phyloP scores from a whole-genome alignment of 23 red algal genomes.

The Gracilaria domingensis region DNA sequence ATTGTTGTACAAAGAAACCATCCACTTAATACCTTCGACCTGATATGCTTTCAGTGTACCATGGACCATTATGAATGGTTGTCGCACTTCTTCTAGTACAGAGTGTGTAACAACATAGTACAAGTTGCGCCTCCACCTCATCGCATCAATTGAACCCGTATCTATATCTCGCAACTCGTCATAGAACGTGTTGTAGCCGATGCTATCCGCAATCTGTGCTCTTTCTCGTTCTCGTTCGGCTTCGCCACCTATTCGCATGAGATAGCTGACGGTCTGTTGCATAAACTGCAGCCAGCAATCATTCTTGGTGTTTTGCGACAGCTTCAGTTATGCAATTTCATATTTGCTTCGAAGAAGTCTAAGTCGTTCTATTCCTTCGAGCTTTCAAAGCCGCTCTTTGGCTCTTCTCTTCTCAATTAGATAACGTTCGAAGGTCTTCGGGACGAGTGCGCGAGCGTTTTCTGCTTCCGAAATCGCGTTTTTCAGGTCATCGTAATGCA shows the following conservation, averaged over 20 bases:
- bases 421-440: conserved; percentile 57
- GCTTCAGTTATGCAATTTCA: conserved; percentile 89
- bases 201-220: background rate
- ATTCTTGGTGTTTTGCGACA: conserved; percentile 94
- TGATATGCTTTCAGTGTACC: conserved; percentile 95
- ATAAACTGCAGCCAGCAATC: conserved; percentile 85
- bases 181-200: conserved; percentile 34
- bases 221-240: conserved; percentile 59
- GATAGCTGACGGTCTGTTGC: conserved; percentile 89
- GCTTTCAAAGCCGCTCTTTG: conserved; percentile 76
- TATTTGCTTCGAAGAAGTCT: conserved; percentile 88
- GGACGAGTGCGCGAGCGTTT: conserved; percentile 1
- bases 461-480: conserved; percentile 14
- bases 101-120: conserved; percentile 94
- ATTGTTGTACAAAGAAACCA: conserved; percentile 98
- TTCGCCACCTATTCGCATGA: conserved; percentile 85
- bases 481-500: conserved; percentile 34
- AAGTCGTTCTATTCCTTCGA: conserved; percentile 79
- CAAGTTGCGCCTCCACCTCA: conserved; percentile 60
- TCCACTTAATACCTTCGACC: conserved; percentile 91
- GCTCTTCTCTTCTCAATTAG: conserved; percentile 71
- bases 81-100: conserved; percentile 81
- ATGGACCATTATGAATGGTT: conserved; percentile 85
- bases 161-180: conserved; percentile 44
- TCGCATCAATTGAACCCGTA: conserved; percentile 37